Base-by-base conservation (phyloP, 257 asterid genomes). In the Parsonsia alboflavescens region DNA sequence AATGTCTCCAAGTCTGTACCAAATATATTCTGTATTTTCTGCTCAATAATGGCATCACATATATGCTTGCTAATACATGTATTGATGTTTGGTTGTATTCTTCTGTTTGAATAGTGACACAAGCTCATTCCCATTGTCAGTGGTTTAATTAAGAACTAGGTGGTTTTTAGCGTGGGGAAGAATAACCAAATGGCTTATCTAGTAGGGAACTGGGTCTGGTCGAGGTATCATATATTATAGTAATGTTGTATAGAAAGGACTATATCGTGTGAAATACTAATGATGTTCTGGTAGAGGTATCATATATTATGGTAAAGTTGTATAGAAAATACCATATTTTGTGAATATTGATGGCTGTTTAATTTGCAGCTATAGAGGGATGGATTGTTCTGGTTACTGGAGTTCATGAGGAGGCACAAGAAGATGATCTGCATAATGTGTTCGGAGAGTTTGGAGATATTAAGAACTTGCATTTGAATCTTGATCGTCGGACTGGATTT, bases 371-470 rank as follows among this genome's bases (percentile, higher is more conserved):
- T 56, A 88, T 95, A 81, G 99, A 95, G 87, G 99, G 99, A 83
- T 95, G 99, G 99, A 95, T 95, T 86, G 56, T 95, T 85, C 84
- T 95, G 6, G 99, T 87, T 59, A 89, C 97, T 74, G 98, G 99
- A 78, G 93, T 95, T 71, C 96, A 95, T 75, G 99, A 95, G 76
- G 99, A 95, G 86, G 96, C 96, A 8, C 98, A 90, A 81, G 99
- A 95, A 82, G 99, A 95, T 76, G 94, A 92, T 81, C 77, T 95
- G 68, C 96, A 82, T 24, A 84, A 85, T 84, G 81, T 84, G 83
- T 92, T 95, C 80, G 96, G 96, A 46, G 99, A 89, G 22, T 90
- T 76, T 72, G 99, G 99, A 58, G 97, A 91, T 78, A 92, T 95
- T n/a, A 95, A 79, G 82, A 95, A 87, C 78, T 84, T 95, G 83